Percentiles rank a stretch among this genome's conserved stretches.
These are phyloP conservation scores for Dactylellina haptotyla DNA, from an alignment of 2,329 filamentous ascomycete genomes.

Conservation along the genomic window DNA sequence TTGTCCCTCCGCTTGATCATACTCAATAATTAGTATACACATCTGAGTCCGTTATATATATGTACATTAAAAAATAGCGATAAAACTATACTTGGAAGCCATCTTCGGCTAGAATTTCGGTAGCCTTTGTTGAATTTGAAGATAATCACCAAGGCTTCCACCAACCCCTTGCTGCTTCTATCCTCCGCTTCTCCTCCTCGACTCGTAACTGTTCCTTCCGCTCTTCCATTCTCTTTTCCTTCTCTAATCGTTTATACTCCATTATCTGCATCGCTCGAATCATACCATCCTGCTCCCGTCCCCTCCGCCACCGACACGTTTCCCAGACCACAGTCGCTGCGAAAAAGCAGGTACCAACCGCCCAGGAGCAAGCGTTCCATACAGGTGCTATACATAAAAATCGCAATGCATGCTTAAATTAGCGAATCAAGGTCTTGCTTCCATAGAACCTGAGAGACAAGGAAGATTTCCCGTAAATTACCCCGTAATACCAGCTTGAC, in stretches of 20 bases:
- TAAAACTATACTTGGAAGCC: neutral
- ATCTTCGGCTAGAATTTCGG: too few relatives aligned
- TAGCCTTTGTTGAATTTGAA: too few relatives aligned
- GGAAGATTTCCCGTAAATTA: conserved; percentile 62
- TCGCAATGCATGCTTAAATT: conserved; percentile 56
- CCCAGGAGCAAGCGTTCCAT: conserved; percentile 81
- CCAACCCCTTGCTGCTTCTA: conserved; percentile 56
- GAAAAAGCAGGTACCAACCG: conserved; percentile 78
- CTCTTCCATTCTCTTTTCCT: conserved; percentile 66
- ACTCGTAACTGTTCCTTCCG: conserved; percentile 59
- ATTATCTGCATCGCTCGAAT: conserved; percentile 85
- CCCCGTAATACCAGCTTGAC: conserved; percentile 79
- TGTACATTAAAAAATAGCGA: neutral
- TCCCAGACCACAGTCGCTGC: conserved; percentile 80
- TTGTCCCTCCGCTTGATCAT: neutral
- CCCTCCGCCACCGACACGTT: conserved; percentile 79
- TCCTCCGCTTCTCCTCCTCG: conserved; percentile 58
- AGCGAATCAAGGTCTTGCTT: neutral
- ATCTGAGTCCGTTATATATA: too few relatives aligned
- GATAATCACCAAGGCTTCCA: conserved; percentile 56
- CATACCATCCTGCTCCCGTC: conserved; percentile 82
- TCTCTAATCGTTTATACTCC: conserved; percentile 75
- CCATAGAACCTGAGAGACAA: conserved; percentile 26
- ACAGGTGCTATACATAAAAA: conserved; percentile 66
- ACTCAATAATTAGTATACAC: too few relatives aligned